Base-by-base conservation (phyloP, 1,139 yeast species). In the Taphrina wiesneri region DNA sequence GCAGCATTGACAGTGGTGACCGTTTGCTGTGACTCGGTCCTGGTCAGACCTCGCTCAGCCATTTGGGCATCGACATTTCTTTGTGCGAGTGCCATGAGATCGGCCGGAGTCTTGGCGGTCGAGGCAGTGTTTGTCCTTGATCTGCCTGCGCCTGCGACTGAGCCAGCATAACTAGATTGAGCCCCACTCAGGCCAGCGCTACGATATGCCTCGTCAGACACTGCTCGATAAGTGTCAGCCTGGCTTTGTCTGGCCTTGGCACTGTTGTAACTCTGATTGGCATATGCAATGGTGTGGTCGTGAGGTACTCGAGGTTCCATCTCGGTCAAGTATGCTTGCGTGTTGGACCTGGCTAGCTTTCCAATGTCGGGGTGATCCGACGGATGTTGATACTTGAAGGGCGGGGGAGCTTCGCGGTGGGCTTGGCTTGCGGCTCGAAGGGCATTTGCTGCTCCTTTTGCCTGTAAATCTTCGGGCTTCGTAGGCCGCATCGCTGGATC, bases 401-500 rank as follows among this genome's bases (percentile, higher is more conserved):
- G 64, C 34, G 46, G 26, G 5, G 64, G 57, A 15, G 57, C 57
- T 39, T 60, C 64, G 2, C 56, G 56, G 23, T 60, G 64, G 11
- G 64, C 64, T 25, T 60, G 64, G 26, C 46, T 43, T 9, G 64
- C 64, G 6, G 64, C 64, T 32, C 47, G 49, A 19, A 60, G 41
- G 2, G 64, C 64, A 25, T 36, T 51, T n/a, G 64, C 64, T 11
- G 64, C 64, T 11, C 64, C 64, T 17, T 60, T 60, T 1, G 64
- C 64, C 47, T 49, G 57, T 41, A 60, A 51, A 25, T 60, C 64
- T n/a, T 60, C 64, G 4, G 64, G 64, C 28, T 49, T 49, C 25
- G 57, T 60, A n/a, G 64, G 57, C 2, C 64, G 56, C 57, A 49
- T 49, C 30, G 57, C 57, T 7, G 64, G 57, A 17, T 60, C 64